Percentiles rank a stretch among this genome's conserved stretches.
Evolutionary conservation across 2,329 filamentous ascomycete genomes (phyloP).

Genomic region (Aspergillus texensis): DNA sequence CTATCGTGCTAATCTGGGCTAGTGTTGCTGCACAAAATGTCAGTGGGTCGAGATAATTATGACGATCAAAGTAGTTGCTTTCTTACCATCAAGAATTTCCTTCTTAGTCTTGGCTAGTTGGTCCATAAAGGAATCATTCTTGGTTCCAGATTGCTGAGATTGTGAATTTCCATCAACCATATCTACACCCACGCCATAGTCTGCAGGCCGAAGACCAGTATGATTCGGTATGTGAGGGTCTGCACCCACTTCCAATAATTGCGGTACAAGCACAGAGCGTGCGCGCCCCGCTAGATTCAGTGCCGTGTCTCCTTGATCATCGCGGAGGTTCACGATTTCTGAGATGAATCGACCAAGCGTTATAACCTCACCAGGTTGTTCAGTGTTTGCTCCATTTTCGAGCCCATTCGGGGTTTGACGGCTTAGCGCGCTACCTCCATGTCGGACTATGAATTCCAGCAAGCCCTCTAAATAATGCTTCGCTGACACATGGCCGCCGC

Average conservation of each 20-base stretch:
- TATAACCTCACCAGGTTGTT: conserved; percentile 64
- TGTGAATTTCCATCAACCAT: conserved; percentile 52
- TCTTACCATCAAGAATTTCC: conserved; percentile 48
- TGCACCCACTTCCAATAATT: conserved; percentile 90
- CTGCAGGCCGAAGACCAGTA: conserved; percentile 83
- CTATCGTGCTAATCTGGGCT: conserved; percentile 58
- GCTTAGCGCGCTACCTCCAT: conserved; percentile 67
- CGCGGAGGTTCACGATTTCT: conserved; percentile 93
- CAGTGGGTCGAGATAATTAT: conserved; percentile 30
- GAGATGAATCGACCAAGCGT: conserved; percentile 91
- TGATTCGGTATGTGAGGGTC: conserved; percentile 91
- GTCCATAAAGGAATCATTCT: conserved; percentile 45
- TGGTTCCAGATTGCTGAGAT: conserved; percentile 49
- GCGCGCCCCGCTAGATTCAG: conserved; percentile 92
- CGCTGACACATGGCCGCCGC: conserved; percentile 78
- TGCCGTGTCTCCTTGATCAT: conserved; percentile 92
- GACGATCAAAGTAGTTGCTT: not conserved
- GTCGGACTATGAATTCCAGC: conserved; percentile 89
- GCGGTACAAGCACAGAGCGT: conserved; percentile 95
- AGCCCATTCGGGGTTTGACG: conserved; percentile 45
- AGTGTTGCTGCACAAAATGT: conserved; percentile 39
- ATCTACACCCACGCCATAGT: conserved; percentile 87
- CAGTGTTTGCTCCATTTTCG: conserved; percentile 27
- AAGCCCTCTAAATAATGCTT: conserved; percentile 95
- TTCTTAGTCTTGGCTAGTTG: conserved; percentile 50